Evolutionary conservation across 139 green algal genomes (phyloP).

Genomic region (Gonium pectorale): DNA sequence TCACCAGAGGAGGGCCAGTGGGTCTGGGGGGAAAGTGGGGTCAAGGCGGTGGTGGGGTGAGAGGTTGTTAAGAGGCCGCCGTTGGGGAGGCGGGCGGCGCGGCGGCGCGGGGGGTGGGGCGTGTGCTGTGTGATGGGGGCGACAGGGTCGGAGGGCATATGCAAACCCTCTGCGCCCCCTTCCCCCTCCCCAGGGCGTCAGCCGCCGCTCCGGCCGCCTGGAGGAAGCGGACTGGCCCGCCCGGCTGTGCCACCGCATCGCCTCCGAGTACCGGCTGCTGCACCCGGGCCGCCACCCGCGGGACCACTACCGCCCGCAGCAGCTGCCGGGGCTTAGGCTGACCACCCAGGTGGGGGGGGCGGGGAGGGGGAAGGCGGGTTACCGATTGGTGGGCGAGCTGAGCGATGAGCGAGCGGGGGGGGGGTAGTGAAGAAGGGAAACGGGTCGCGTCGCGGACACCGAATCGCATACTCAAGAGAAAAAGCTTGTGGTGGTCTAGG

Average conservation of each 20-base stretch:
- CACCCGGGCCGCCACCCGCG: slow-evolving; percentile 15
- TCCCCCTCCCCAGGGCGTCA: slow-evolving; percentile 8
- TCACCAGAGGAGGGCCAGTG: too few relatives aligned
- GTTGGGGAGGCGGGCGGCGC: too few relatives aligned
- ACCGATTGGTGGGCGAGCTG: too few relatives aligned
- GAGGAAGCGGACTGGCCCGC: slow-evolving; percentile 16
- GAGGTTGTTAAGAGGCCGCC: too few relatives aligned
- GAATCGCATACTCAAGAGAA: too few relatives aligned
- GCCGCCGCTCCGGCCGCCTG: not conserved
- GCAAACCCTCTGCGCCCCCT: not conserved
- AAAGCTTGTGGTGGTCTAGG: too few relatives aligned
- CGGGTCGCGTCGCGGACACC: too few relatives aligned
- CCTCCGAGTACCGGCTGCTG: slow-evolving; percentile 16
- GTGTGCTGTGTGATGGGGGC: too few relatives aligned
- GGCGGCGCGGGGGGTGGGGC: too few relatives aligned
- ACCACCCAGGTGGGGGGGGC: not conserved
- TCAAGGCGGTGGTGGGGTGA: too few relatives aligned
- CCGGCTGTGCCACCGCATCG: slow-evolving; percentile 5
- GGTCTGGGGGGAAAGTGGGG: too few relatives aligned
- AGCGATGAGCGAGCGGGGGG: not conserved
- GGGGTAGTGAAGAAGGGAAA: not conserved
- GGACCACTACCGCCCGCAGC: slow-evolving; percentile 18
- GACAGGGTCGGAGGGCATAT: too few relatives aligned
- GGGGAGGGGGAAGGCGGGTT: not conserved
- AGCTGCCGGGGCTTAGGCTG: not conserved